These are phyloP conservation scores for Graphiopsis chlorocephala DNA, from an alignment of 2,329 filamentous ascomycete genomes.

Conservation along the genomic window DNA sequence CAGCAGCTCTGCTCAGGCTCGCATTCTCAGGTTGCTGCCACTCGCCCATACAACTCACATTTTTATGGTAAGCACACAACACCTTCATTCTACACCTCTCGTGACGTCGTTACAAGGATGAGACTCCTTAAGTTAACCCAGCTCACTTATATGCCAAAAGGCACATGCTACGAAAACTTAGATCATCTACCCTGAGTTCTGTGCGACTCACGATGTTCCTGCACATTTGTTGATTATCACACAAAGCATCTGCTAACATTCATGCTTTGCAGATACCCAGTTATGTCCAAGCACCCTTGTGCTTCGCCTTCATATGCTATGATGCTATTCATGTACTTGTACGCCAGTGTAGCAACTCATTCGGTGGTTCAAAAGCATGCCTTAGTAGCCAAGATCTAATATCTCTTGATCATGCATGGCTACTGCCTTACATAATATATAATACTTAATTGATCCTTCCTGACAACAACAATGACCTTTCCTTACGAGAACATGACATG, in stretches of 20 bases:
- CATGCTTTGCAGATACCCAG: constrained; percentile 2
- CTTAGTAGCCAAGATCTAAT: background rate
- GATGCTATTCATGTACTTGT: background rate
- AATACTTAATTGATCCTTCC: background rate
- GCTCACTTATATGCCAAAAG: constrained; percentile 12
- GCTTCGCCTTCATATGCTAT: background rate
- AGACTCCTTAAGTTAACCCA: constrained; percentile 10
- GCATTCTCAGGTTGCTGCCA: background rate
- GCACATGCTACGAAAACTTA: constrained; percentile 11
- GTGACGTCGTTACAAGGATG: constrained; percentile 10
- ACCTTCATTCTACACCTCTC: background rate
- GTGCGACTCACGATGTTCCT: background rate
- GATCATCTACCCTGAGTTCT: constrained; percentile 8
- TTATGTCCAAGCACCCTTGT: background rate
- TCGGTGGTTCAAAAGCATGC: background rate
- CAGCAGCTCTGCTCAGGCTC: background rate
- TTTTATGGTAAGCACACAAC: background rate
- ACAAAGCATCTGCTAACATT: background rate
- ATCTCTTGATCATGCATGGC: background rate
- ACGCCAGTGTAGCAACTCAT: background rate
- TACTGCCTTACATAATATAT: background rate
- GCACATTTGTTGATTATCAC: background rate
- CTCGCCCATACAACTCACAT: background rate
- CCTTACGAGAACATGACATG: background rate
- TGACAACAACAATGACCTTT: background rate